phyloP scores from a whole-genome alignment of 371 early-diverging fungal genomes.

The Apophysomyces ossiformis region DNA sequence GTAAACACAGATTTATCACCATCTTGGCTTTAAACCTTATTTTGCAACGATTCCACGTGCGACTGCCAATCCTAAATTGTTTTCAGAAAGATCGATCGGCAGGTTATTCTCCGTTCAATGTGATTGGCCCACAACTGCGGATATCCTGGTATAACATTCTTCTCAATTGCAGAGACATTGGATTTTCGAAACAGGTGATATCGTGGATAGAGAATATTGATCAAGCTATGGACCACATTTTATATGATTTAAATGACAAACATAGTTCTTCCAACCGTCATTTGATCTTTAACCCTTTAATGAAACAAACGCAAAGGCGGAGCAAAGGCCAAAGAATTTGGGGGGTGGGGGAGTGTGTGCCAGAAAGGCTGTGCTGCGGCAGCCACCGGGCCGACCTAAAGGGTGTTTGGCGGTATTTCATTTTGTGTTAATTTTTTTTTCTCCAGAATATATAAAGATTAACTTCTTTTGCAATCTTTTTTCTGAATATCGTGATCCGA shows the following conservation, averaged over 20 bases:
- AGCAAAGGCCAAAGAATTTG: no score
- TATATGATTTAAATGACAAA: no score
- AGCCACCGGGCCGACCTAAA: not conserved
- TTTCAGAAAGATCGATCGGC: not conserved
- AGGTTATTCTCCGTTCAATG: constrained; percentile 9
- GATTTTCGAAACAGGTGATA: no score
- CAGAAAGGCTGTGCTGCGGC: not conserved
- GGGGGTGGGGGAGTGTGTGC: no score
- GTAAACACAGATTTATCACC: not conserved
- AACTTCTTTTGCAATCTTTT: not conserved
- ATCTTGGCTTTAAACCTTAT: constrained; percentile 2
- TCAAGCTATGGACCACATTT: no score
- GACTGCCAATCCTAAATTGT: not conserved
- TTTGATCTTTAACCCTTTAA: no score
- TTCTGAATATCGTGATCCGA: not conserved
- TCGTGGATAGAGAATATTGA: no score
- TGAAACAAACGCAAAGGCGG: no score
- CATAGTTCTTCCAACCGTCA: no score
- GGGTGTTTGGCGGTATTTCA: constrained; percentile 5
- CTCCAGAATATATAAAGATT: not conserved
- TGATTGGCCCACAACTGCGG: not conserved
- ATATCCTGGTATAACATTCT: not conserved
- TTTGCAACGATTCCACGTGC: not conserved
- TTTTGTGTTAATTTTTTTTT: not conserved
- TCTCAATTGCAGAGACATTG: no score